Base-by-base conservation (phyloP, 257 asterid species). In the Rauvolfia tetraphylla region DNA sequence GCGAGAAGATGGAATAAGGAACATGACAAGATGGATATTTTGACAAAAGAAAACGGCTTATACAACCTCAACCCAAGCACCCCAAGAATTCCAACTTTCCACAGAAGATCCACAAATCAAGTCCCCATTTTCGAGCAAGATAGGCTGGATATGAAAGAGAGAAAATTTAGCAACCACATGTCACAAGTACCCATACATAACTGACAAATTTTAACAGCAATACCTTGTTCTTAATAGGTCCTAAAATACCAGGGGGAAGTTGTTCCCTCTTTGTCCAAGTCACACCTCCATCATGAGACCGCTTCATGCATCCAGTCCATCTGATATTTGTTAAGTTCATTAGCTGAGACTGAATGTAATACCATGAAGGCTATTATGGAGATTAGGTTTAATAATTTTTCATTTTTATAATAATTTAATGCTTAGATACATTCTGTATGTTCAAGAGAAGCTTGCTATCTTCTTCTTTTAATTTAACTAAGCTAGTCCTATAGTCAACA, bases 61-160 rank as follows among this genome's bases (percentile, higher is more conserved):
- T 22, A 74, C 27, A 76, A 95, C 98, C 99, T 95, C 99, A 87
- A 92, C 85, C 99, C 99, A 95, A 72, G 99, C 96, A 72, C 99
- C 99, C 99, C 97, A 91, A 53, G 99, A 95, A 78, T 92, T 92
- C 98, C 98, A 95, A 89, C 99, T 95, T 84, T 95, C 97, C 14
- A 91, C 98, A 22, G 99, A 95, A 73, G 99, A 95, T 83, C 99
- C 99, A 72, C 99, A 95, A 29, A 95, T 91, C 89, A 95, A 82
- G 81, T 87, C 84, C 67, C 97, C 98, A 36, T 89, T 95, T 77
- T 86, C 93, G 66, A 92, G 88, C 87, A 95, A 81, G 84, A 95
- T 82, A 69, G 99, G 99, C 98, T 95, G 89, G 69, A 72, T 20
- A 79, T 54, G 39, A 71, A 68, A 31, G 63, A 67, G 54, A 73